Evolutionary conservation across 1,284 basidiomycete species (phyloP), one percentile per base, ranked within the genome.

Genomic region (Flammula alnicola): DNA sequence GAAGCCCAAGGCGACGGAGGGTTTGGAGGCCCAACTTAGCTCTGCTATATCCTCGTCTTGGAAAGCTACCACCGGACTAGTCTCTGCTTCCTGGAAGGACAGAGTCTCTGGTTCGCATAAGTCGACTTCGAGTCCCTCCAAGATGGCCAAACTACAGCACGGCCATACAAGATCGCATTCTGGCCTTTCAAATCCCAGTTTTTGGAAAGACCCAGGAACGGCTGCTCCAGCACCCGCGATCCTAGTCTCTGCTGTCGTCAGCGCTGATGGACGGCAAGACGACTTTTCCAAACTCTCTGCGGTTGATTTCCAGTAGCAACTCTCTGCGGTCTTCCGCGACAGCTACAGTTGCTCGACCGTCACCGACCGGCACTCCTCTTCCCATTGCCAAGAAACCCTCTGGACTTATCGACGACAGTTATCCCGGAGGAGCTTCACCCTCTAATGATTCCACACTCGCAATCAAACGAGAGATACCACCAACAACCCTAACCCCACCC

Each of bases 121-220:
- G 44, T 73, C 71, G 9, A 61, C 57, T 43, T 60, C 64, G 3
- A 63, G 63, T 43, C 57, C 62, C 12, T 55, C 53, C 37, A 66
- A 65, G 51, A 57, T 62, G 9, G 67, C 47, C 55, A 64, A 56
- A 52, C 54, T 52, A 29, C 45, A 59, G 51, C 65, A 69, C 36
- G 61, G 59, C 9, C 69, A 74, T 53, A 65, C 65, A 6, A 64
- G 68, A 31, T 72, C 72, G 4, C 69, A 67, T 42, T 72, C 68
- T 19, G 68, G 70, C 16, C 40, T 67, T 12, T 65, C 69, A 14
- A 61, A 62, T 4, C 61, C 71, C 12, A 63, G 66, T 20, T 72
- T 70, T 41, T 79, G 77, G 76, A 75, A 78, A 57, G 76, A 79
- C 58, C 76, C 74, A 17, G 76, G 77, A 23, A 63, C 72, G n/a